Evolutionary conservation across 768 basidiomycete species (phyloP), one percentile per base, ranked within the genome.

Genomic region (Collybiopsis confluens): DNA sequence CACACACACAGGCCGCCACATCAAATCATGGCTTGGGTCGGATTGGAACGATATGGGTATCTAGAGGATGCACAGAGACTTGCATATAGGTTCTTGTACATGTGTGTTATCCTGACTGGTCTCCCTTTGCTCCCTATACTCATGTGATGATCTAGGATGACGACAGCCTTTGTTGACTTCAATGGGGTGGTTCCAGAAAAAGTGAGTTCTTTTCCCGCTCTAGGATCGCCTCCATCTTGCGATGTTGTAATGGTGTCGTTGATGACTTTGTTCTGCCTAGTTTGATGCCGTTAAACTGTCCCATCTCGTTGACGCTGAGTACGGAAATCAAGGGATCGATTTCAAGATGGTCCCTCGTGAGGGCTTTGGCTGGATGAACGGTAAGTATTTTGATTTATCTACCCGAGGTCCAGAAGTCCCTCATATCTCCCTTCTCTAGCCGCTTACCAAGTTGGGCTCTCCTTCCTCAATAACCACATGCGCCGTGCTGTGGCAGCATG

Each of bases 111-210:
- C 20, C 35, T 27, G 16, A 56, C 26, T 21, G 36, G 24, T 6
- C 16, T 26, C 10, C 37, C 23, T 24, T 21, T 11, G 23, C 3
- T 33, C 10, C 45, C n/a, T 18, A 15, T 30, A 37, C 35, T 24
- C 54, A 18, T 35, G 8, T 13, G 8, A 49, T 24, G 53, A 55
- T 48, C 11, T 58, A 90, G 88, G 88, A 92, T 93, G 89, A 94
- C 93, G 9, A 90, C 88, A 0, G 90, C 92, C 2, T 90, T 92
- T 59, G 94, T 97, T 50, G 92, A 96, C 67, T 98, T 97, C 70
- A 98, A 98, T 68, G 96, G 96, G 3, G 92, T 97, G 33, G 94
- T 98, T 1, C 95, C 96, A 0, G 96, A 98, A 74, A 98, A 98
- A 82, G 88, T 87, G 27, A n/a, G 68, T 61, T 37, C 30, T 41